Conservation (phyloP, 331 rosid genomes). For the Saraca asoca region DNA sequence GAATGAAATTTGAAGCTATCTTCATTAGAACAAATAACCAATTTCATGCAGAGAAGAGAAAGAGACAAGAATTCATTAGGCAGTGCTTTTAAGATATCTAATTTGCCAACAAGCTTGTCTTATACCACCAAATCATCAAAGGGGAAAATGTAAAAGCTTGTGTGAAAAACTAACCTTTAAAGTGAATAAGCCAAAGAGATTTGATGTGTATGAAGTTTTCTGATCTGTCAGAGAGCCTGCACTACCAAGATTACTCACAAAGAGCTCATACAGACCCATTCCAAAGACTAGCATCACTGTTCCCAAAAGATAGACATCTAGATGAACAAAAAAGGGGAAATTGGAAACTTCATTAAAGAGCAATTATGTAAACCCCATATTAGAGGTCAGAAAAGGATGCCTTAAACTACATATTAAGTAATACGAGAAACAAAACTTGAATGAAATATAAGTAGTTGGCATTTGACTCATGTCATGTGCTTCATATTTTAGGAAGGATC, state of each 20-base stretch:
- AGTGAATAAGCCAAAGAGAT: constrained; percentile 76
- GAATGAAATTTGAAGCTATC: no score
- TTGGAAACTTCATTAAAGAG: constrained; percentile 26
- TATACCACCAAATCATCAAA: neutral
- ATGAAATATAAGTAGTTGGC: no score
- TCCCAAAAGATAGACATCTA: constrained; percentile 92
- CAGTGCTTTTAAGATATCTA: no score
- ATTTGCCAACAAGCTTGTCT: no score
- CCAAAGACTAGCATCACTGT: constrained; percentile 98
- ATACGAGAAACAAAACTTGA: no score
- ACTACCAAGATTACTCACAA: constrained; percentile 73
- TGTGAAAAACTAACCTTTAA: constrained; percentile 59
- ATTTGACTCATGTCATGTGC: no score
- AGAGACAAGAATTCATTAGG: no score
- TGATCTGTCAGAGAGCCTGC: constrained; percentile 49
- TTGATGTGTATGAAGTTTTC: constrained; percentile 54
- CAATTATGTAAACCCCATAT: neutral
- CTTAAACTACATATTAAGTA: no score
- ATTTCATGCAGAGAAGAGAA: no score
- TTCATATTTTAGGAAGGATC: no score
- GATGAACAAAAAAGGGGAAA: constrained; percentile 33
- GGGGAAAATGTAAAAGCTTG: neutral
- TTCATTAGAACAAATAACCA: no score
- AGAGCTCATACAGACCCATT: constrained; percentile 95
- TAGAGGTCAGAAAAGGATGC: no score